Base-by-base conservation (phyloP, 352 stramenopile species). In the Phytopythium cucurbitacearum region DNA sequence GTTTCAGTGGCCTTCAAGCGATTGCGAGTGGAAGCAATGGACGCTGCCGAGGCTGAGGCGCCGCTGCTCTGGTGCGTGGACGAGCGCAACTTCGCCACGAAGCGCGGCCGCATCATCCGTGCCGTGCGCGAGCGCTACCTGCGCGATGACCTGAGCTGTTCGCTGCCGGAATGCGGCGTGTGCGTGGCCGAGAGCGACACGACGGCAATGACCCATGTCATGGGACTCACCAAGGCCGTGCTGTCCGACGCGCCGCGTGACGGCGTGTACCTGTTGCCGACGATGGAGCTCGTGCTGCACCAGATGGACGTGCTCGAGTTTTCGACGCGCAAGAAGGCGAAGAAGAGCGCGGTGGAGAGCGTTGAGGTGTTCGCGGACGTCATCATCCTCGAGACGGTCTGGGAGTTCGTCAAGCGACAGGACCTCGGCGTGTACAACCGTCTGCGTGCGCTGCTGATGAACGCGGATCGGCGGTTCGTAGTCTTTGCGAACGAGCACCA, bases 401-500 rank as follows among this genome's bases (percentile, higher is more conserved):
- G 93, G 67, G 78, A 93, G 54, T 89, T 94, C 51, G 87, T 97
- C 36, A 89, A 92, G 46, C 72, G 87, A 50, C 79, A 94, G 47
- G 94, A 97, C 51, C 59, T 97, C 7, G 76, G 73, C 28, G 75
- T 96, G 39, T 97, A 95, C 75, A 94, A 94, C 62, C 78, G 89
- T 40, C 66, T 97, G 39, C 76, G 76, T 36, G 86, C 87, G 35
- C 69, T 98, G 58, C 60, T 98, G 40, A 88, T 84, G 67, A 90
- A 88, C 56, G 58, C 63, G 1, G 78, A 91, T 48, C 72, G 90
- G 16, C 80, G 82, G 33, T 97, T 97, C 59, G 68, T 97, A 8
- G 85, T 97, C 37, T 98, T 98, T 55, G 85, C 94, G 15, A 98
- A 98, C 57, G 87, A 97, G 54, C 88, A 98, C 61, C 86, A 97